Evolutionary conservation across 768 basidiomycete genomes (phyloP), one percentile per base, ranked within the genome.

Genomic region (Boletus reticuloceps): DNA sequence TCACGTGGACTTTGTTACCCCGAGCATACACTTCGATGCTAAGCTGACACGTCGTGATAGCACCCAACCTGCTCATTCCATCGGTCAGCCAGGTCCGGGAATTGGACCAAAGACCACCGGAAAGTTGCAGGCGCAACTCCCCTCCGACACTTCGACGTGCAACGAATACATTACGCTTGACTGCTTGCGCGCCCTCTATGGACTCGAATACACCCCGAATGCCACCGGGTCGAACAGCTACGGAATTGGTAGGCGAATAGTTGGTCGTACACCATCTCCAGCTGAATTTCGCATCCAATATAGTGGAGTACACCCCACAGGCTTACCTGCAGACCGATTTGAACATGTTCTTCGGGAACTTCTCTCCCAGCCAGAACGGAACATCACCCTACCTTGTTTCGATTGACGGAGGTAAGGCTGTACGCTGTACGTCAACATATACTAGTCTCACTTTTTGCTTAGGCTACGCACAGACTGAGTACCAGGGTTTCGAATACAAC

Each of bases 261-360:
- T 36, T 29, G 3, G 34, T 50, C 38, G 25, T 5, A 29, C 6
- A 27, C 8, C 6, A 14, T n/a, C 19, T 39, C 58, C 32, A 49
- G 16, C 17, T 6, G 34, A 3, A 8, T 13, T 42, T 42, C 12
- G 42, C 17, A 57, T 43, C 19, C 31, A 13, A 3, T 31, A 6
- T 52, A 72, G 72, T 66, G 52, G 75, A 75, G 51, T 75, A 66
- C 51, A 65, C 70, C 6, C 74, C 74, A 11, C 59, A 69, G 51
- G 64, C 70, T 14, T 72, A 64, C 50, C 50, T 70, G 19, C 59
- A 59, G 16, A 59, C 58, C 12, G 74, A 74, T 51, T 38, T 72
- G 20, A 14, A 36, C 41, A 69, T 19, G 50, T 74, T 66, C 75
- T 74, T 40, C 67, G 70, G 5, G 46, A 12, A 36, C 60, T 58